phyloP scores from a whole-genome alignment of 1,284 basidiomycete species.

The Peniophora sp. region DNA sequence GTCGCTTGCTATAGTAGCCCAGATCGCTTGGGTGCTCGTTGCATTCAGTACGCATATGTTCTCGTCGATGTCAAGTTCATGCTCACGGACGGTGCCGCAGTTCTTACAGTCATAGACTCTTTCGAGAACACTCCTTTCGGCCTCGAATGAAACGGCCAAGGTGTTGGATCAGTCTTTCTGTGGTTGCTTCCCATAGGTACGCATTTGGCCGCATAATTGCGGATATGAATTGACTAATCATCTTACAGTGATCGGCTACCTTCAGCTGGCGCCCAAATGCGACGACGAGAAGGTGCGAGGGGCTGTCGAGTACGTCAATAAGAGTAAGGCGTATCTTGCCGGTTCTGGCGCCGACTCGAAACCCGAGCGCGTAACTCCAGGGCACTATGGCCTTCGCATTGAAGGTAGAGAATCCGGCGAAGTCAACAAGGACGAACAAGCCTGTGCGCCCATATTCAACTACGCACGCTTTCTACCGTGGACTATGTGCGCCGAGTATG shows the following conservation, averaged over 20 bases:
- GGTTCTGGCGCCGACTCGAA: background rate
- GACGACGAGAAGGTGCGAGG: background rate
- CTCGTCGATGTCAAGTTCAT: background rate
- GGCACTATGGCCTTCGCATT: background rate
- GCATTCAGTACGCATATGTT: background rate
- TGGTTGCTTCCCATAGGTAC: background rate
- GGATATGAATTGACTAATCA: background rate
- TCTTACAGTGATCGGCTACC: background rate
- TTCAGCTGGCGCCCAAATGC: background rate
- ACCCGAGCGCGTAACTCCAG: background rate
- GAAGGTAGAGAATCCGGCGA: background rate
- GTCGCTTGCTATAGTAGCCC: constrained; percentile 1
- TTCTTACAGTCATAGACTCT: constrained; percentile 4
- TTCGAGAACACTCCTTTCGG: background rate
- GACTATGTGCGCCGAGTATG: background rate
- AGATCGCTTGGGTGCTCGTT: constrained; percentile 5
- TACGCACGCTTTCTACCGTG: constrained; percentile 22
- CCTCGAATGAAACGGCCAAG: background rate
- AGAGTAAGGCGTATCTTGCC: background rate
- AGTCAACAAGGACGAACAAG: background rate
- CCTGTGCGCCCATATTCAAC: background rate
- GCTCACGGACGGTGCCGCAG: background rate
- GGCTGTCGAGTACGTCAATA: background rate
- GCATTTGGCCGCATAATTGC: background rate
- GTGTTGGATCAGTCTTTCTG: background rate